A percentile compares a stretch with the other conserved stretches of the same genome.
phyloP scores from a whole-genome alignment of 257 asterid species.

The Verbena officinalis region DNA sequence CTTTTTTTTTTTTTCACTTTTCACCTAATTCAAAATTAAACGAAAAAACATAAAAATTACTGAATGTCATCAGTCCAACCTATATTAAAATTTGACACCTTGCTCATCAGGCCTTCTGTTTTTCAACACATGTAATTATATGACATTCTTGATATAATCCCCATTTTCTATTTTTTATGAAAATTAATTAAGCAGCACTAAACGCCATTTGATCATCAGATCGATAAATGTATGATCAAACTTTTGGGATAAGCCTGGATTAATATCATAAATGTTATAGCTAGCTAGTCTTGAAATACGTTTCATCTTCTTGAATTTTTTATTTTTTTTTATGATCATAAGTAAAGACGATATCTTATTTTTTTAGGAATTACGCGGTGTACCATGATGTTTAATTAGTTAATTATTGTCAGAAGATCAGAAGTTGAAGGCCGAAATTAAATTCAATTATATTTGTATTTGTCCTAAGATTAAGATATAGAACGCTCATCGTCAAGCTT shows the following conservation, averaged over 20 bases:
- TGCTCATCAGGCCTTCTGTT: slow-evolving; percentile 38
- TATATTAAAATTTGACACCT: slow-evolving; percentile 34
- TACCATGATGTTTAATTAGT: too few relatives aligned
- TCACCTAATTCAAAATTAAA: too few relatives aligned
- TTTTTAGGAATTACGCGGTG: too few relatives aligned
- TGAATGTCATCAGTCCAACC: too few relatives aligned
- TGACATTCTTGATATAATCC: too few relatives aligned
- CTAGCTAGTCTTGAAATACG: neutral
- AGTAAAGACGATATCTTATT: too few relatives aligned
- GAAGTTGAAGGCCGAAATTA: too few relatives aligned
- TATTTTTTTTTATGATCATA: neutral
- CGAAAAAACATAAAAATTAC: too few relatives aligned
- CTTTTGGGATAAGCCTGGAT: slow-evolving; percentile 14
- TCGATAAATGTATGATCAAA: neutral
- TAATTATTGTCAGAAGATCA: too few relatives aligned
- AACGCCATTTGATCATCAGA: slow-evolving; percentile 25
- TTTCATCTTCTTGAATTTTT: neutral
- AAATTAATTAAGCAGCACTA: slow-evolving; percentile 18
- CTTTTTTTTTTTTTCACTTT: slow-evolving; percentile 17
- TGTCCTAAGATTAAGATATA: too few relatives aligned
- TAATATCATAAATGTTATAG: neutral
- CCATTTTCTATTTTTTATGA: neutral
- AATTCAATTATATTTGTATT: too few relatives aligned
- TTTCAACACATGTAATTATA: slow-evolving; percentile 39
- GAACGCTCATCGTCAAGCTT: too few relatives aligned